Percentiles rank a stretch among this genome's conserved stretches.
phyloP scores from a whole-genome alignment of 331 rosid species.

The Malus hybrid region DNA sequence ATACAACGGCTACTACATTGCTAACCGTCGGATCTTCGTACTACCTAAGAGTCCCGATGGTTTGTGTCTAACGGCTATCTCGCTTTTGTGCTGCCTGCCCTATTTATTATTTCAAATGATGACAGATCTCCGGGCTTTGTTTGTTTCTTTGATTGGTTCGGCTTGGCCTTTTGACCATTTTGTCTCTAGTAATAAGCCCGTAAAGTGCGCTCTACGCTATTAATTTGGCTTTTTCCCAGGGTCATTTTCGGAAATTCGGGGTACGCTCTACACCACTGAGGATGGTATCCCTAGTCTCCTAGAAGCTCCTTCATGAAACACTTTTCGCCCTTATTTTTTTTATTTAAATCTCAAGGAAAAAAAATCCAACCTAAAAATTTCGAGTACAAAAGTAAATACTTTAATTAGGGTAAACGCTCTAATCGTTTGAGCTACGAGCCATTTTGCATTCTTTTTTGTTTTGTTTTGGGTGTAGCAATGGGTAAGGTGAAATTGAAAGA shows the following conservation, averaged over 20 bases:
- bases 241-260: background rate
- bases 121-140: background rate
- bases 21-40: slow-evolving; percentile 19
- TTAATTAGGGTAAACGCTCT: no score
- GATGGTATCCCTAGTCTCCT: background rate
- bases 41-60: slow-evolving; percentile 4
- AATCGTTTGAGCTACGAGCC: background rate
- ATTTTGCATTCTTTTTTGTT: no score
- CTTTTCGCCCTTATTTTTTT: no score
- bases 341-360: no score
- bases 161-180: background rate
- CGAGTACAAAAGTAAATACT: background rate
- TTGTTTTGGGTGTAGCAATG: background rate
- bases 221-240: background rate
- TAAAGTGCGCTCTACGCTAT: background rate
- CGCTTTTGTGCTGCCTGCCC: background rate
- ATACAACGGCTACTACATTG: slow-evolving; percentile 37
- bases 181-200: background rate
- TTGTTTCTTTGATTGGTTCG: background rate
- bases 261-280: background rate
- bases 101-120: background rate
- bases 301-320: background rate
- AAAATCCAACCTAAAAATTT: background rate
- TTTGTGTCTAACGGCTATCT: slow-evolving; percentile 14
- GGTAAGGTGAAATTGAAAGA: background rate